Percentiles rank a stretch among this genome's conserved stretches.
Evolutionary conservation across 1,284 basidiomycete genomes (phyloP).

Genomic region (Leccinum insigne): DNA sequence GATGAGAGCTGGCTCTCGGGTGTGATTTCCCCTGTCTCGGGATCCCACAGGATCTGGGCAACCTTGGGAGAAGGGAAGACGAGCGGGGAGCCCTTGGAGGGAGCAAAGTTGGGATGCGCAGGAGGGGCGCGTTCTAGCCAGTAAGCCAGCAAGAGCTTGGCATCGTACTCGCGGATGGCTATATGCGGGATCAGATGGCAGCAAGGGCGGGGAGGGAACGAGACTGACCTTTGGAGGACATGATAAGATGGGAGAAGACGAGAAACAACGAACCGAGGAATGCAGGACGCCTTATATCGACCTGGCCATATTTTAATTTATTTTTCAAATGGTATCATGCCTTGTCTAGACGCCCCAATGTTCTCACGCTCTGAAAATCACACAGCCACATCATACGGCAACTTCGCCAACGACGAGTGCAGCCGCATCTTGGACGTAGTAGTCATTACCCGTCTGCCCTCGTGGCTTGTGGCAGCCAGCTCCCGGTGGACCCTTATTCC

Average conservation of each 20-base stretch:
- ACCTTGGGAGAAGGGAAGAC: slow-evolving; percentile 69
- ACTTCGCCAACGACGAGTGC: neutral
- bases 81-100: slow-evolving; percentile 55
- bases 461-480: neutral
- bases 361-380: slow-evolving; percentile 31
- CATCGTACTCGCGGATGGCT: slow-evolving; percentile 95
- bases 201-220: neutral
- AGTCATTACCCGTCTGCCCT: neutral
- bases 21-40: slow-evolving; percentile 78
- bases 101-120: slow-evolving; percentile 41
- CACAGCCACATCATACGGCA: slow-evolving; percentile 29
- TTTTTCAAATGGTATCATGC: slow-evolving; percentile 25
- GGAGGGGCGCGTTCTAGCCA: slow-evolving; percentile 89
- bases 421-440: neutral
- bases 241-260: slow-evolving; percentile 36
- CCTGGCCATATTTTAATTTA: slow-evolving; percentile 20
- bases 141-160: slow-evolving; percentile 92
- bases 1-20: slow-evolving; percentile 74
- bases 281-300: slow-evolving; percentile 21
- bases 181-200: slow-evolving; percentile 9
- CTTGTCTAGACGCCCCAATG: slow-evolving; percentile 28
- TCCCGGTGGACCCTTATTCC: slow-evolving; percentile 6
- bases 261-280: neutral
- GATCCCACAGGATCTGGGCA: slow-evolving; percentile 88
- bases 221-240: slow-evolving; percentile 53